phyloP scores from a whole-genome alignment of 371 early-diverging fungal genomes.

The Mycotypha africana region DNA sequence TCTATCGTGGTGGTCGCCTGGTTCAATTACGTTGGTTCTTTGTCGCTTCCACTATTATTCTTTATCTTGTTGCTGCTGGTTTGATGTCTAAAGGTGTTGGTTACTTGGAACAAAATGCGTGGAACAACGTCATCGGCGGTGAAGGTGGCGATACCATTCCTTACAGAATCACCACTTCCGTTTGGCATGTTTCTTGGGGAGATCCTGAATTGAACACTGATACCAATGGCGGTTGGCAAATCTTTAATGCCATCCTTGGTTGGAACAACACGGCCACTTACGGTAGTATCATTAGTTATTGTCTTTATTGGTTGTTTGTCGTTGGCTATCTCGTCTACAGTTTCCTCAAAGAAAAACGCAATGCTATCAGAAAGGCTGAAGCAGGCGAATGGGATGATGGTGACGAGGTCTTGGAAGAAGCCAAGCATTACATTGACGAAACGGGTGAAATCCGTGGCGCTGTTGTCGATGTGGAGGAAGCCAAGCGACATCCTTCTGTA shows the following conservation, averaged over 20 bases:
- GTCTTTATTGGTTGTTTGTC: conserved; percentile 68
- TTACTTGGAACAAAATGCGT: conserved; percentile 52
- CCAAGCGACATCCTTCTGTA: too few relatives aligned
- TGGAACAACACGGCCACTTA: conserved; percentile 73
- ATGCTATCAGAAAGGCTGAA: conserved; percentile 28
- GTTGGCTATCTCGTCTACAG: conserved; percentile 41
- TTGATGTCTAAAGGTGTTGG: conserved; percentile 55
- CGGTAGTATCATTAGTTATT: conserved; percentile 67
- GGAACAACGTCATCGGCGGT: conserved; percentile 52
- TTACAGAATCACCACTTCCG: conserved; percentile 30
- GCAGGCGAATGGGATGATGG: conserved; percentile 25
- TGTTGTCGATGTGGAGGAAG: too few relatives aligned
- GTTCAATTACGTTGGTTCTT: conserved; percentile 75
- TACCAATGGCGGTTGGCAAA: conserved; percentile 38
- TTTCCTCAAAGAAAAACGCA: conserved; percentile 29
- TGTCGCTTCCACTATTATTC: conserved; percentile 60
- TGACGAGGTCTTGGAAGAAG: conserved; percentile 24
- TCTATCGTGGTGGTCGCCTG: conserved; percentile 65
- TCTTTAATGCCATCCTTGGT: conserved; percentile 72
- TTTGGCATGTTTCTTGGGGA: conserved; percentile 40
- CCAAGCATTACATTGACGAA: conserved; percentile 17
- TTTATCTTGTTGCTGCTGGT: conserved; percentile 79
- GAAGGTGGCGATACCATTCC: conserved; percentile 35
- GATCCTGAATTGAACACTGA: conserved; percentile 18
- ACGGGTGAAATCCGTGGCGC: conserved; percentile 20